Percentiles rank a stretch among this genome's conserved stretches.
phyloP scores from a whole-genome alignment of 345 rosid genomes.

The Eucalyptus tenuipes region DNA sequence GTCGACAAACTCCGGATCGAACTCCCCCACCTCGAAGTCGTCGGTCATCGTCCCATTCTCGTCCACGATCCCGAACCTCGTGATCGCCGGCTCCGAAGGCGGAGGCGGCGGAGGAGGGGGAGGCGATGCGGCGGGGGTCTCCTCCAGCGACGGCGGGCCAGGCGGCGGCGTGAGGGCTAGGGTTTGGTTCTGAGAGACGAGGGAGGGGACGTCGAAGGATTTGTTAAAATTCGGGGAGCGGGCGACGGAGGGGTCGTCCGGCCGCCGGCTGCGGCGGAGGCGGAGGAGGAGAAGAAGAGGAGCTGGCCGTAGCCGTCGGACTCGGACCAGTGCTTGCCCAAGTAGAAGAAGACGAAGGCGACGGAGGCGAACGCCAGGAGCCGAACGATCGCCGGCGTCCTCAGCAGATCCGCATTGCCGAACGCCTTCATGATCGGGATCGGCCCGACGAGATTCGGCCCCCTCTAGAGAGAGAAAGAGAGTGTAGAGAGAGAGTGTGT shows the following conservation, averaged over 20 bases:
- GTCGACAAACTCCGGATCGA: slow-evolving; percentile 52
- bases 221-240: slow-evolving; percentile 49
- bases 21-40: slow-evolving; percentile 71
- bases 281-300: slow-evolving; percentile 54
- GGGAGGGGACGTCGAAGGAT: slow-evolving; percentile 29
- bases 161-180: background rate
- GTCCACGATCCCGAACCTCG: slow-evolving; percentile 61
- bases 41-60: slow-evolving; percentile 80
- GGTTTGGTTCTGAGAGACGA: slow-evolving; percentile 20
- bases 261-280: slow-evolving; percentile 4
- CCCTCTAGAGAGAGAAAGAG: background rate
- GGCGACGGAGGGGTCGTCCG: slow-evolving; percentile 28
- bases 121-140: background rate
- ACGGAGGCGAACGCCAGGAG: slow-evolving; percentile 36
- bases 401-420: slow-evolving; percentile 19
- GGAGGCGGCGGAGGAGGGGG: slow-evolving; percentile 9
- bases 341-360: slow-evolving; percentile 63
- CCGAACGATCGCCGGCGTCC: slow-evolving; percentile 21
- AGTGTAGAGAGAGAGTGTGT: background rate
- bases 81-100: slow-evolving; percentile 19
- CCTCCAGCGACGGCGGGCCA: background rate
- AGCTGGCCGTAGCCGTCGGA: slow-evolving; percentile 56
- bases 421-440: slow-evolving; percentile 34
- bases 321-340: slow-evolving; percentile 87
- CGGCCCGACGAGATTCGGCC: background rate